Percentiles rank a stretch among this genome's conserved stretches.
These are phyloP conservation scores for Mycena metata DNA, from an alignment of 768 basidiomycete genomes.

Conservation along the genomic window DNA sequence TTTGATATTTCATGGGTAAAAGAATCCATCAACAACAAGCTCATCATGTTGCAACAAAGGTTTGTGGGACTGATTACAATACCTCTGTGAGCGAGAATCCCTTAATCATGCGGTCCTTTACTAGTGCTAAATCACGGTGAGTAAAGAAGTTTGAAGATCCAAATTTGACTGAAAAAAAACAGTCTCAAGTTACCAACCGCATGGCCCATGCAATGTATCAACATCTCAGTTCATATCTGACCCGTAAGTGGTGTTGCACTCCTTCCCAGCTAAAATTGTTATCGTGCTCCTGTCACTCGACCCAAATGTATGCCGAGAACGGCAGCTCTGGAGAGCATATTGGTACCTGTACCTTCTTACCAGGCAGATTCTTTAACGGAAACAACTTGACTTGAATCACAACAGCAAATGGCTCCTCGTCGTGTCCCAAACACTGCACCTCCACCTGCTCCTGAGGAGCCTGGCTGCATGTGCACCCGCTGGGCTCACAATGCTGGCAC, in stretches of 20 bases:
- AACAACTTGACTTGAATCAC: slow-evolving; percentile 10
- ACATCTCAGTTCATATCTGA: slow-evolving; percentile 20
- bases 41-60: too few relatives aligned
- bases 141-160: too few relatives aligned
- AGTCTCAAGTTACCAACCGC: too few relatives aligned
- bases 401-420: slow-evolving; percentile 10
- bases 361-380: slow-evolving; percentile 12
- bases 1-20: too few relatives aligned
- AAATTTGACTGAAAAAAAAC: too few relatives aligned
- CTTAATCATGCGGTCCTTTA: too few relatives aligned
- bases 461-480: slow-evolving; percentile 1
- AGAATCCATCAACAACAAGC: too few relatives aligned
- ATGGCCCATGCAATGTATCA: too few relatives aligned
- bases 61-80: too few relatives aligned
- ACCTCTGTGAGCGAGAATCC: too few relatives aligned
- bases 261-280: slow-evolving; percentile 19
- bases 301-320: slow-evolving; percentile 5
- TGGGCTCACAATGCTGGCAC: slow-evolving; percentile 6
- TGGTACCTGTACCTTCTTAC: slow-evolving; percentile 13
- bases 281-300: slow-evolving; percentile 13
- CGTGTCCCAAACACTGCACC: slow-evolving; percentile 1
- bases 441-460: slow-evolving; percentile 10
- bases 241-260: slow-evolving; percentile 10
- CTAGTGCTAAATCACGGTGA: too few relatives aligned
- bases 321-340: slow-evolving; percentile 2